These are phyloP conservation scores for Chlamydomonas applanata DNA, from an alignment of 139 green algal genomes.

Conservation along the genomic window DNA sequence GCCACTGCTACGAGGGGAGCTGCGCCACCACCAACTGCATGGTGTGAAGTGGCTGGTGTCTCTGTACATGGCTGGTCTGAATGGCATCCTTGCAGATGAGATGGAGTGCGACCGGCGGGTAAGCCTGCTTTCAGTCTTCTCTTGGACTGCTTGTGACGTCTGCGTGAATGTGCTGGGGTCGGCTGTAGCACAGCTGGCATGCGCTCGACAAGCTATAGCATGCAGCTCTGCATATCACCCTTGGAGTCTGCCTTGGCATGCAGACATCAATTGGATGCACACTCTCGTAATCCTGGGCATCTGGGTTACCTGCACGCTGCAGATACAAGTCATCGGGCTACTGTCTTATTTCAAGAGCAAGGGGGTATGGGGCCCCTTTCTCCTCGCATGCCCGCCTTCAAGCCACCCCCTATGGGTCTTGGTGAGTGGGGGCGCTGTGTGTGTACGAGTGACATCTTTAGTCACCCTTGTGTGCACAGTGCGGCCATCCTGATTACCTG, in stretches of 20 bases:
- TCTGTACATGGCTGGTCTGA: slow-evolving; percentile 82
- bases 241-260: too few relatives aligned
- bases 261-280: too few relatives aligned
- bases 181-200: too few relatives aligned
- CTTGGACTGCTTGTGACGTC: not conserved
- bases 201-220: too few relatives aligned
- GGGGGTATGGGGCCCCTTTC: slow-evolving; percentile 2
- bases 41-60: slow-evolving; percentile 86
- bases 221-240: too few relatives aligned
- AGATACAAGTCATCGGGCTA: not conserved
- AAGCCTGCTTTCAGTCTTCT: too few relatives aligned
- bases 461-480: too few relatives aligned
- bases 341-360: slow-evolving; percentile 1
- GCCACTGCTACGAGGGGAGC: slow-evolving; percentile 70
- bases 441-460: too few relatives aligned
- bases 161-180: too few relatives aligned
- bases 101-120: slow-evolving; percentile 54
- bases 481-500: too few relatives aligned
- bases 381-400: not conserved
- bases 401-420: not conserved
- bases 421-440: too few relatives aligned
- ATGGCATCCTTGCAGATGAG: slow-evolving; percentile 89
- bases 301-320: not conserved
- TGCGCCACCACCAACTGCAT: slow-evolving; percentile 85
- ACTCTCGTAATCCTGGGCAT: too few relatives aligned